Evolutionary conservation across 139 green algal genomes (phyloP).

Genomic region (Tetradesmus obliquus): DNA sequence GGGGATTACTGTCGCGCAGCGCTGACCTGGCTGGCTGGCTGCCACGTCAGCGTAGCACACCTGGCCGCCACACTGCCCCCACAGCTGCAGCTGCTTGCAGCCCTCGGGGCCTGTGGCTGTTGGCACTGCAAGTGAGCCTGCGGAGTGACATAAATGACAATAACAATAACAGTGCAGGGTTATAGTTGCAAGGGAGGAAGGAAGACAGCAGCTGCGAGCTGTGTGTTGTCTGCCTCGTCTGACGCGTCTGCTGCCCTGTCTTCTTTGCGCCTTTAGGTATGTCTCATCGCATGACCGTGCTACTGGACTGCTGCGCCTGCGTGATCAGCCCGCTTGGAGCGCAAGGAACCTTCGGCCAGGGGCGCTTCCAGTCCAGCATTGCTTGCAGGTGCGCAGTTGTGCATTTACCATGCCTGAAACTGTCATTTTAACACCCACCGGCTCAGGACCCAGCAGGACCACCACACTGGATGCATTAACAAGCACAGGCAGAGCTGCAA

Average conservation of each 20-base stretch:
- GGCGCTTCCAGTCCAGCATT: background rate
- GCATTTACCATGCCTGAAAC: background rate
- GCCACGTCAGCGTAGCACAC: background rate
- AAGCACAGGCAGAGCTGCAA: no score
- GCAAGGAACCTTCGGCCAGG: background rate
- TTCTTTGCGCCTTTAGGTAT: no score
- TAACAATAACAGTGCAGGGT: background rate
- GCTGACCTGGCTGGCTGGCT: background rate
- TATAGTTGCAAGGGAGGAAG: background rate
- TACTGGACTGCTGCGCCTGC: no score
- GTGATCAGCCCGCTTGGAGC: background rate
- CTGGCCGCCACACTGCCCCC: constrained; percentile 26
- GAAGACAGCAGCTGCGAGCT: background rate
- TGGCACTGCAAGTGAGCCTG: background rate
- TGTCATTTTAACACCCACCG: background rate
- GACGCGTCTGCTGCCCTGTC: background rate
- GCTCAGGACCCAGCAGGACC: no score
- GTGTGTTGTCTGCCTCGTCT: background rate
- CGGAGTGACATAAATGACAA: background rate
- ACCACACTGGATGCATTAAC: no score
- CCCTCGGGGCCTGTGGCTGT: background rate
- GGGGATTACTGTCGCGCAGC: background rate
- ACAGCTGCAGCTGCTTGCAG: constrained; percentile 16
- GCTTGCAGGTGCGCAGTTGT: background rate
- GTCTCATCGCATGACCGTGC: no score